phyloP scores from a whole-genome alignment of 1,284 basidiomycete genomes.

The Irpex sp. region DNA sequence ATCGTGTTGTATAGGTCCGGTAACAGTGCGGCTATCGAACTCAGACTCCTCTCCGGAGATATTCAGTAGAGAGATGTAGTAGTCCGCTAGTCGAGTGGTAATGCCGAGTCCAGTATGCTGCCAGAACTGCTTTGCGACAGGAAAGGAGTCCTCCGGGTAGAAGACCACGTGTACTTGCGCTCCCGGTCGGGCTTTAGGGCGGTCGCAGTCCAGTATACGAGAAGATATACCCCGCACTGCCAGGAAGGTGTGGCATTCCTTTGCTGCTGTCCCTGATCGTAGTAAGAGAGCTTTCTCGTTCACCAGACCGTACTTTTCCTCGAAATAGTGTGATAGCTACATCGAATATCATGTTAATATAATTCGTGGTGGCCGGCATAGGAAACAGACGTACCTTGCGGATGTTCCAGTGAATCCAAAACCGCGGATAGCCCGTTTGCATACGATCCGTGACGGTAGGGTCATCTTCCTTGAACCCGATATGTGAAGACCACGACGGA shows the following conservation, averaged over 20 bases:
- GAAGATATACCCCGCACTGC: slow-evolving; percentile 44
- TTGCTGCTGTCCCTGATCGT: slow-evolving; percentile 70
- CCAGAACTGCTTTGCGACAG: slow-evolving; percentile 90
- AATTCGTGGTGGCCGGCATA: not conserved
- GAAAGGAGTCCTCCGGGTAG: slow-evolving; percentile 62
- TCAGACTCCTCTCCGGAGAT: slow-evolving; percentile 29
- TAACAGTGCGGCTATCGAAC: slow-evolving; percentile 41
- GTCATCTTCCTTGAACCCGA: slow-evolving; percentile 92
- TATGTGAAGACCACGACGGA: slow-evolving; percentile 92
- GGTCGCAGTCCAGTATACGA: slow-evolving; percentile 44
- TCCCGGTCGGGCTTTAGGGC: slow-evolving; percentile 31
- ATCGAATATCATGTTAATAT: not conserved
- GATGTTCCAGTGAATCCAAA: slow-evolving; percentile 91
- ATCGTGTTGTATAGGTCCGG: slow-evolving; percentile 90
- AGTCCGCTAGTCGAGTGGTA: slow-evolving; percentile 83
- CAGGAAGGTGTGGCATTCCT: slow-evolving; percentile 76
- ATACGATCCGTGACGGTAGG: slow-evolving; percentile 79
- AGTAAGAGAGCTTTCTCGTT: slow-evolving; percentile 71
- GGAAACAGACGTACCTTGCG: slow-evolving; percentile 57
- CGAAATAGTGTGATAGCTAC: slow-evolving; percentile 76
- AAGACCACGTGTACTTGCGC: slow-evolving; percentile 80
- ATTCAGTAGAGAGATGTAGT: slow-evolving; percentile 68
- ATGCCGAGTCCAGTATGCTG: slow-evolving; percentile 93
- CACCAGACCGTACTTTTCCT: slow-evolving; percentile 73
- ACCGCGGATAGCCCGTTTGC: slow-evolving; percentile 95